Conservation (phyloP, 164 flowering plant genomes). For the Macadamia integrifolia region DNA sequence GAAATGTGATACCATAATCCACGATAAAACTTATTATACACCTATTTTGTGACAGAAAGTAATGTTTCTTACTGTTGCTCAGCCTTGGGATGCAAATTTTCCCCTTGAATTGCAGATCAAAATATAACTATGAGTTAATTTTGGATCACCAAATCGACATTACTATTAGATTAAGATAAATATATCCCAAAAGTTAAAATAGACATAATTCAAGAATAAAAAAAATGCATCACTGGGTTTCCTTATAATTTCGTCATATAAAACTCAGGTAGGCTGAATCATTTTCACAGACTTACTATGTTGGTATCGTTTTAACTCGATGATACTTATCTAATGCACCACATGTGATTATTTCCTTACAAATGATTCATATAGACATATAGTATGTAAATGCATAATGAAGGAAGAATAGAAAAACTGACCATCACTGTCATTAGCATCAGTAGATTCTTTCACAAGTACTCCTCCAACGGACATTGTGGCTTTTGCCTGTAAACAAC, state of each 20-base stretch:
- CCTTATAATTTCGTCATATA: not conserved
- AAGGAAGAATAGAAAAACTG: not conserved
- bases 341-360: too few relatives aligned
- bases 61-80: not conserved
- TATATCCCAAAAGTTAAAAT: too few relatives aligned
- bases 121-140: not conserved
- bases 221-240: too few relatives aligned
- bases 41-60: not conserved
- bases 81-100: not conserved
- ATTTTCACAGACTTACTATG: not conserved
- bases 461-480: constrained; percentile 38
- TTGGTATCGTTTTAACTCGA: not conserved
- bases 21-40: too few relatives aligned
- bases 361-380: too few relatives aligned
- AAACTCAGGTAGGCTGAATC: not conserved
- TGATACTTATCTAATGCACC: not conserved
- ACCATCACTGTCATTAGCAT: constrained; percentile 30
- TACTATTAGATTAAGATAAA: too few relatives aligned
- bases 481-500: constrained; percentile 24
- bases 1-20: too few relatives aligned
- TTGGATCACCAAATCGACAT: too few relatives aligned
- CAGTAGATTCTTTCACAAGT: constrained; percentile 34
- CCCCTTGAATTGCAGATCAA: not conserved
- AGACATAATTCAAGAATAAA: too few relatives aligned
- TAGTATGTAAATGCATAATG: not conserved